Evolutionary conservation across 306 rosid genomes (phyloP), one percentile per base, ranked within the genome.

Genomic region (Cucumis cinereus): DNA sequence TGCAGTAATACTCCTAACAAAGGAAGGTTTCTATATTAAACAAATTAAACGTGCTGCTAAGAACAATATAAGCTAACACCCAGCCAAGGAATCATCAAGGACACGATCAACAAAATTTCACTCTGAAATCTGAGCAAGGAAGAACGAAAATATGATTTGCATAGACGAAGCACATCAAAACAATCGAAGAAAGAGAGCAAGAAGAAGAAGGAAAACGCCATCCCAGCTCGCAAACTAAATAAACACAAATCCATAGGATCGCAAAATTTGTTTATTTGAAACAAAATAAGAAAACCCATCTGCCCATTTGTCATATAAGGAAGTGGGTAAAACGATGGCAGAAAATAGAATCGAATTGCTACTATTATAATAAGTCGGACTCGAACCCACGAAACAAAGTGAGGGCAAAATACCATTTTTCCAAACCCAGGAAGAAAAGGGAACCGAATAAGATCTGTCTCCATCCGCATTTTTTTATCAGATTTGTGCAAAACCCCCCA

Each of bases 381-480:
- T 45, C 43, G 45, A 28, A 43, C 76, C 76, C 60, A 26, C 26
- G 15, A 50, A 50, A 28, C 10, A 28, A 7, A 26, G 11, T n/a
- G 15, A 17, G 50, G 38, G 17, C 24, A 72, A 50, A 50, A 50
- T 50, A 72, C 76, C 76, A 50, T 50, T 49, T 52, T 72, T 53
- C 59, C 56, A 1, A 72, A 72, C 76, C 76, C 60, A 28, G 76
- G 16, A 71, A 69, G 74, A 8, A 49, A 49, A 71, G 59, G 76
- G 36, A 71, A 71, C 60, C 43, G 43, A 71, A 49, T 24, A n/a
- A 71, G 76, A 71, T 71, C 60, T 10, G 76, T 24, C 14, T 71
- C 59, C 16, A 49, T 71, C 59, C 59, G 50, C 76, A 47, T 43
- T 63, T 61, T 61, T 8, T 22, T 50, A n/a, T 64, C 76, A 28